These are phyloP conservation scores for Thraustotheca clavata DNA, from an alignment of 352 stramenopile species.

Conservation along the genomic window DNA sequence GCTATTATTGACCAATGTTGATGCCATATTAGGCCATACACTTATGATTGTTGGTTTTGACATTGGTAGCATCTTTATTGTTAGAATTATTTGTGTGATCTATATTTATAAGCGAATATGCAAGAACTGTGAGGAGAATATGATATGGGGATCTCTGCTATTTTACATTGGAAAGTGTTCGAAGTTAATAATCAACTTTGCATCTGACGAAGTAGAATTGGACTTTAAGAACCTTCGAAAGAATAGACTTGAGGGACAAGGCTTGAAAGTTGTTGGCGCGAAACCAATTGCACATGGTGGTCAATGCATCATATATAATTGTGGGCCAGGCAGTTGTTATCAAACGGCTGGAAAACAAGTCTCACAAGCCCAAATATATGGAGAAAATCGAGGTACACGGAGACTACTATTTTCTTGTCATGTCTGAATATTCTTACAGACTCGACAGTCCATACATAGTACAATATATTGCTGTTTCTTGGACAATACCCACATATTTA, in stretches of 20 bases:
- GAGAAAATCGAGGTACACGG: neutral
- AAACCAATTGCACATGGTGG: slow-evolving; percentile 50
- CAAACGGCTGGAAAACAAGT: slow-evolving; percentile 29
- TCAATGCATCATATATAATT: slow-evolving; percentile 54
- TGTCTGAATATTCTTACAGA: neutral
- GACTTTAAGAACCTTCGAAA: too few species aligned
- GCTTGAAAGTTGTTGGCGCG: slow-evolving; percentile 32
- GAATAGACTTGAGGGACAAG: slow-evolving; percentile 40
- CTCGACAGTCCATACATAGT: slow-evolving; percentile 10
- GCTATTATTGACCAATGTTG: too few species aligned
- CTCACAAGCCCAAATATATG: neutral
- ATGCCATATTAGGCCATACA: too few species aligned
- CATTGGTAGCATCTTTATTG: too few species aligned
- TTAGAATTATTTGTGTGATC: too few species aligned
- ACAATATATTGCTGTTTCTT: neutral
- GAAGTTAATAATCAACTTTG: too few species aligned
- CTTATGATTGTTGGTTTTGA: too few species aligned
- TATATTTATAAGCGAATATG: too few species aligned
- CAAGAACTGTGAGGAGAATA: too few species aligned
- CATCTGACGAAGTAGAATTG: too few species aligned
- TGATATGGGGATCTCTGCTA: too few species aligned
- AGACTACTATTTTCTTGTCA: neutral
- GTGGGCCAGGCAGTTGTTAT: slow-evolving; percentile 58
- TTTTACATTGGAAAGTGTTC: too few species aligned
- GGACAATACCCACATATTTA: slow-evolving; percentile 24